A percentile compares a stretch with the other conserved stretches of the same genome.
phyloP scores from a whole-genome alignment of 1,139 yeast genomes.

The Yamadazyma pseudoaaseri region DNA sequence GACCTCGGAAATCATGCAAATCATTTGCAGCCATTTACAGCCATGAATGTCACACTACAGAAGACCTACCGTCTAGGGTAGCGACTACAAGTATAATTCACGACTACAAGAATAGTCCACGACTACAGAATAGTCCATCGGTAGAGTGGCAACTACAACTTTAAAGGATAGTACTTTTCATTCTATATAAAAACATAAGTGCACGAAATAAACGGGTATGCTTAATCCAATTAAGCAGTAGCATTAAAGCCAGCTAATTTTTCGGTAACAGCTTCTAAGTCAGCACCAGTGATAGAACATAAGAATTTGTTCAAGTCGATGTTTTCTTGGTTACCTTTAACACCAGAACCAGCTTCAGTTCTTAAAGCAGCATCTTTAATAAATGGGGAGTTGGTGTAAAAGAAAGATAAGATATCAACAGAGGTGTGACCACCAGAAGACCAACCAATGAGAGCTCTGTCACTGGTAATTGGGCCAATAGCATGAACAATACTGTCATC shows the following conservation, averaged over 20 bases:
- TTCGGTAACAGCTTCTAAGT: constrained; percentile 49
- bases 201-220: neutral
- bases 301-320: constrained; percentile 76
- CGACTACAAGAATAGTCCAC: no score
- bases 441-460: constrained; percentile 83
- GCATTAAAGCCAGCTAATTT: no score
- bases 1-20: no score
- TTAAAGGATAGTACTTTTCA: no score
- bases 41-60: no score
- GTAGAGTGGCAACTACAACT: no score
- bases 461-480: constrained; percentile 49
- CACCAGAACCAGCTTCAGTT: constrained; percentile 34
- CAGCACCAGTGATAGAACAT: constrained; percentile 54
- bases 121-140: no score
- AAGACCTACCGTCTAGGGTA: no score
- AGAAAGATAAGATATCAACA: constrained; percentile 84
- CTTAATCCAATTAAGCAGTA: neutral
- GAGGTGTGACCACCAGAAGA: constrained; percentile 90
- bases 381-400: constrained; percentile 54
- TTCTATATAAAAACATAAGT: no score
- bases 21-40: no score
- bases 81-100: no score
- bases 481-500: constrained; percentile 14
- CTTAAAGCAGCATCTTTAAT: constrained; percentile 35
- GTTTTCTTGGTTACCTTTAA: constrained; percentile 81